Evolutionary conservation across 2,329 filamentous ascomycete genomes (phyloP).

Genomic region (Chlorencoelia australis): DNA sequence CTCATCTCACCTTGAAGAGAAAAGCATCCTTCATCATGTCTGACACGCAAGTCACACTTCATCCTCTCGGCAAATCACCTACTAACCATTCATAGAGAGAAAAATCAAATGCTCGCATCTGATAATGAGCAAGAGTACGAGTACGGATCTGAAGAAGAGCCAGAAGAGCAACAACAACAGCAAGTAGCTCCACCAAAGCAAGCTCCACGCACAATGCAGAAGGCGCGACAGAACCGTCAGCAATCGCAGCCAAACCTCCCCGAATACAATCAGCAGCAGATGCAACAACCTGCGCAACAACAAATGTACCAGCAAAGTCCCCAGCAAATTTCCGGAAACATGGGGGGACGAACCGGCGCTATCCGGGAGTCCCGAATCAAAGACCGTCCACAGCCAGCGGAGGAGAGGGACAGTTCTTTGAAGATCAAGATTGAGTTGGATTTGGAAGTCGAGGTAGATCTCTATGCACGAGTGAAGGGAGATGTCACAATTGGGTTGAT

Average conservation of each 20-base stretch:
- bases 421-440: conserved; percentile 35
- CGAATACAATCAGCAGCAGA: conserved; percentile 23
- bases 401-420: conserved; percentile 29
- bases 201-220: conserved; percentile 30
- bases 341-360: conserved; percentile 22
- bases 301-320: too few relatives aligned
- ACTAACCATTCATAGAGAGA: conserved; percentile 14
- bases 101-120: conserved; percentile 19
- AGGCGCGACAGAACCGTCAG: conserved; percentile 30
- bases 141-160: conserved; percentile 16
- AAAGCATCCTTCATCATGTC: conserved; percentile 14
- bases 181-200: conserved; percentile 14
- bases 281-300: conserved; percentile 14
- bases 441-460: conserved; percentile 31
- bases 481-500: conserved; percentile 30
- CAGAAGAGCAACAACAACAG: conserved; percentile 13
- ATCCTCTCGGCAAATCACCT: not conserved
- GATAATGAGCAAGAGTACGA: conserved; percentile 19
- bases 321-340: conserved; percentile 19
- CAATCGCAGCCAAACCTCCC: conserved; percentile 26
- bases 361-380: conserved; percentile 30
- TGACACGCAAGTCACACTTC: conserved; percentile 15
- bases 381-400: conserved; percentile 28
- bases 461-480: conserved; percentile 30
- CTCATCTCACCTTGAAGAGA: too few relatives aligned